Evolutionary conservation across 2,329 filamentous ascomycete genomes (phyloP).

Genomic region (Myriosclerotinia scirpicola): DNA sequence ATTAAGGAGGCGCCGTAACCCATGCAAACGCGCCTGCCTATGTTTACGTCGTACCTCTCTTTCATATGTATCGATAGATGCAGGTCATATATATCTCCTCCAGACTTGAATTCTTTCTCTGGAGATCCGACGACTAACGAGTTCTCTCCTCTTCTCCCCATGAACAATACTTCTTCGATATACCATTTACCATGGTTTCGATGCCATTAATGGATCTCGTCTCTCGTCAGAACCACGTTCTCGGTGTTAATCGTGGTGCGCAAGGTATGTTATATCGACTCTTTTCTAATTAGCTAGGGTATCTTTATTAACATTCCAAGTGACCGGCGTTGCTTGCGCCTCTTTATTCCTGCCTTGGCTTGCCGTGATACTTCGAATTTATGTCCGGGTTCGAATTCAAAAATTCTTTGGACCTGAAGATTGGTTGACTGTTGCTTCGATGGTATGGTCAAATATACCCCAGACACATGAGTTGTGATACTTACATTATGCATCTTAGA

Average conservation of each 20-base stretch:
- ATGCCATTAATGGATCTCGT: neutral
- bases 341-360: constrained; percentile 43
- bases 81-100: neutral
- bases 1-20: neutral
- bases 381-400: constrained; percentile 36
- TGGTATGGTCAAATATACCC: constrained; percentile 28
- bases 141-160: neutral
- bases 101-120: neutral
- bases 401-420: constrained; percentile 40
- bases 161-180: constrained; percentile 4
- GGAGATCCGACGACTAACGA: neutral
- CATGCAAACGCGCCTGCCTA: neutral
- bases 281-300: too few species aligned
- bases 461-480: neutral
- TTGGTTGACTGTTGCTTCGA: constrained; percentile 37
- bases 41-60: neutral
- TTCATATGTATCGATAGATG: neutral
- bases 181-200: neutral
- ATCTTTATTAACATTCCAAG: neutral
- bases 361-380: constrained; percentile 35
- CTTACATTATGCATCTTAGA: constrained; percentile 25
- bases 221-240: neutral
- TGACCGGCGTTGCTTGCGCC: constrained; percentile 39
- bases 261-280: constrained; percentile 20
- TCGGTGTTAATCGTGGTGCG: constrained; percentile 30